phyloP scores from a whole-genome alignment of 2,329 filamentous ascomycete genomes.

The Ceratocystis papillata region DNA sequence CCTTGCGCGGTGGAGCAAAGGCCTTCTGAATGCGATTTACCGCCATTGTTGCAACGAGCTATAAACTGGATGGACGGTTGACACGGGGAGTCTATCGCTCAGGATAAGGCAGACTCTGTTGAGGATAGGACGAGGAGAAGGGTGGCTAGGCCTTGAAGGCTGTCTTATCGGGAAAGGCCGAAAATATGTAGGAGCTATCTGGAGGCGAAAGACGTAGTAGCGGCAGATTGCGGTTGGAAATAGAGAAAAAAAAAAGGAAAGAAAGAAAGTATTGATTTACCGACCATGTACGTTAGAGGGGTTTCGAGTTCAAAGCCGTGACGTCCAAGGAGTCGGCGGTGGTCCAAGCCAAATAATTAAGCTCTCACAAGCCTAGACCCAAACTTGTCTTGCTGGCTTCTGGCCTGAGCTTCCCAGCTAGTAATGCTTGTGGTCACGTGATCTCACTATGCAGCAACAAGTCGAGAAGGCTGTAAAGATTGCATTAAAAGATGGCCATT shows the following conservation, averaged over 20 bases:
- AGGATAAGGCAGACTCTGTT: not conserved
- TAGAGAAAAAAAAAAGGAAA: not conserved
- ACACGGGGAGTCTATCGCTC: not conserved
- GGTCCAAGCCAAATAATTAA: conserved; percentile 1
- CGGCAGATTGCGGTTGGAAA: not conserved
- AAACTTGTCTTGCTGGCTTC: conserved; percentile 22
- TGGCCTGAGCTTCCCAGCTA: conserved; percentile 12
- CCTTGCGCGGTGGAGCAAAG: conserved; percentile 86
- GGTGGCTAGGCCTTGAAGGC: not conserved
- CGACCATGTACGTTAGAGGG: not conserved
- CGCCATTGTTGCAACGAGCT: conserved; percentile 50
- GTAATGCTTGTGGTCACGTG: not conserved
- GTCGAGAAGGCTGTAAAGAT: not conserved
- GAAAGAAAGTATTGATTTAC: not conserved
- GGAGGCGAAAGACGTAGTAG: not conserved
- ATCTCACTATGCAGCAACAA: not conserved
- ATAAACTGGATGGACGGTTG: not conserved
- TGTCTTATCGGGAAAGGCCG: not conserved
- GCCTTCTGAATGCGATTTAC: conserved; percentile 93
- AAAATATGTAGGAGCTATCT: not conserved
- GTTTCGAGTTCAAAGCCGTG: not conserved
- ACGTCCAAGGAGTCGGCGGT: conserved; percentile 11
- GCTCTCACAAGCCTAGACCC: conserved; percentile 7
- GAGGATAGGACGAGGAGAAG: not conserved
- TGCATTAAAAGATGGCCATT: not conserved